These are phyloP conservation scores for Plantago ovata DNA, from an alignment of 257 asterid species.

Conservation along the genomic window DNA sequence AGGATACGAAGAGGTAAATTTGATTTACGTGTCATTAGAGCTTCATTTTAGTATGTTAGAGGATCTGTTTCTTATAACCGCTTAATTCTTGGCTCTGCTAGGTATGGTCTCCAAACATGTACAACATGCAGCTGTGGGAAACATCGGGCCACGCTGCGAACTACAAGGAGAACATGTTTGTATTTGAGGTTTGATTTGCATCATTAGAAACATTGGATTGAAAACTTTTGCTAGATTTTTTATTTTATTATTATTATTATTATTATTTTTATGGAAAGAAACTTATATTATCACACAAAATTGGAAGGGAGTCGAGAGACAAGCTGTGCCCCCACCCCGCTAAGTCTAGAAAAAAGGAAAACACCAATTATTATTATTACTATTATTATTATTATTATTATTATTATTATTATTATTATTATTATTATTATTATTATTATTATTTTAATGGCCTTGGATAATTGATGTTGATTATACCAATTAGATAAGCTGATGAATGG, in stretches of 20 bases:
- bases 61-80: constrained; percentile 8
- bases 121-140: constrained; percentile 95
- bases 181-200: constrained; percentile 60
- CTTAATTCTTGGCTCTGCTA: constrained; percentile 28
- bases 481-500: too few relatives aligned
- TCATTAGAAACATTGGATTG: not conserved
- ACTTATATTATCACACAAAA: too few relatives aligned
- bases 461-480: too few relatives aligned
- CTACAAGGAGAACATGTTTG: constrained; percentile 94
- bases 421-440: not conserved
- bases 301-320: too few relatives aligned
- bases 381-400: not conserved
- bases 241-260: not conserved
- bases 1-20: constrained; percentile 86
- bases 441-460: not conserved
- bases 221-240: not conserved
- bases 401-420: not conserved
- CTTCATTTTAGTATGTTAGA: constrained; percentile 2
- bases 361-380: not conserved
- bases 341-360: too few relatives aligned
- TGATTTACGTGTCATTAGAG: constrained; percentile 16
- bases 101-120: constrained; percentile 94
- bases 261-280: too few relatives aligned
- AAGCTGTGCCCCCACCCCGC: too few relatives aligned
- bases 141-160: constrained; percentile 99